phyloP scores from a whole-genome alignment of 2,329 filamentous ascomycete species.

The Parastagonospora nodorum region DNA sequence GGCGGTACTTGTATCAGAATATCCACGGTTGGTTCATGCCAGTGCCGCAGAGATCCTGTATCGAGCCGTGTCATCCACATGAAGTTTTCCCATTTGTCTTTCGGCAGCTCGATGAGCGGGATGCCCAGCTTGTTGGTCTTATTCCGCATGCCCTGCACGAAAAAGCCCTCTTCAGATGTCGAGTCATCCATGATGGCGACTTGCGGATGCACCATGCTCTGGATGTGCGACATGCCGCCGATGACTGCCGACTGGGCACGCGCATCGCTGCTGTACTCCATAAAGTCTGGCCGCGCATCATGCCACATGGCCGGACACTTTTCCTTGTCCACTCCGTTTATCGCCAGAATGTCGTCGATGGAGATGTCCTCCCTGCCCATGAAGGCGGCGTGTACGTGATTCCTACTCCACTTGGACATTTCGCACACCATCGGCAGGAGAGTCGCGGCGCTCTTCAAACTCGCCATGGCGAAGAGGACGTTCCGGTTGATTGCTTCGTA shows the following conservation, averaged over 20 bases:
- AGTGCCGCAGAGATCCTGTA: slow-evolving; percentile 71
- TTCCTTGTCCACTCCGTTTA: slow-evolving; percentile 76
- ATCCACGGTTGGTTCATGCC: slow-evolving; percentile 79
- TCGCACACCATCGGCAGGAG: slow-evolving; percentile 84
- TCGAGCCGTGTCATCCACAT: slow-evolving; percentile 82
- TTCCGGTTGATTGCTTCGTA: slow-evolving; percentile 64
- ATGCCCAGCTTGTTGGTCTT: slow-evolving; percentile 59
- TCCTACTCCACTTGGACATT: slow-evolving; percentile 73
- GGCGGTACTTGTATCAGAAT: slow-evolving; percentile 80
- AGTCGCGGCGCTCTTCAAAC: slow-evolving; percentile 71
- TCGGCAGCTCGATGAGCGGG: slow-evolving; percentile 77
- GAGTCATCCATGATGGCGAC: slow-evolving; percentile 74
- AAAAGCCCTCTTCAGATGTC: slow-evolving; percentile 69
- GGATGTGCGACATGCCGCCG: slow-evolving; percentile 72
- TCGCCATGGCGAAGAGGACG: slow-evolving; percentile 79
- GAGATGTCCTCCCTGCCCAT: slow-evolving; percentile 74
- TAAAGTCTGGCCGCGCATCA: slow-evolving; percentile 78
- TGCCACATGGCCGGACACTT: slow-evolving; percentile 70
- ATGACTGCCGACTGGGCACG: slow-evolving; percentile 70
- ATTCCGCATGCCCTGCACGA: slow-evolving; percentile 64
- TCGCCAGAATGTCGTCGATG: slow-evolving; percentile 69
- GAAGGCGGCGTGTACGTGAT: slow-evolving; percentile 80
- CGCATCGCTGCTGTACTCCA: slow-evolving; percentile 69
- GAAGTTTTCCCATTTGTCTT: slow-evolving; percentile 64
- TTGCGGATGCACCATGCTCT: slow-evolving; percentile 76